These are phyloP conservation scores for Meyerozyma sp. DNA, from an alignment of 1,139 yeast species.

Conservation along the genomic window DNA sequence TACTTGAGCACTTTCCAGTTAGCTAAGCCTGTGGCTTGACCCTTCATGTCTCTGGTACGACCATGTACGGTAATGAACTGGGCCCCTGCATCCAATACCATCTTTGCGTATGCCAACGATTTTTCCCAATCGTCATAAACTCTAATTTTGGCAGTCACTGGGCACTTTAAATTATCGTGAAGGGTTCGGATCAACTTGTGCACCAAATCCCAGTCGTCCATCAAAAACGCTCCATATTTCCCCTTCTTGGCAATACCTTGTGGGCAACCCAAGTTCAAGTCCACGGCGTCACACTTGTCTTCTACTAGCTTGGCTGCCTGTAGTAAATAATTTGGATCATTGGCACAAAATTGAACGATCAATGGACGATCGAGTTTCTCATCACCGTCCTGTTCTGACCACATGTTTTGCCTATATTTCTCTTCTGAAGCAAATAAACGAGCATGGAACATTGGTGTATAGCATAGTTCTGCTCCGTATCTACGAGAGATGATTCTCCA, in stretches of 20 bases:
- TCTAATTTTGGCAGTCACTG: slow-evolving; percentile 94
- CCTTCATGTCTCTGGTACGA: slow-evolving; percentile 94
- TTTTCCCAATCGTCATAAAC: slow-evolving; percentile 83
- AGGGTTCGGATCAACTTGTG: slow-evolving; percentile 63
- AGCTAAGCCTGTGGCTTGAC: slow-evolving; percentile 91
- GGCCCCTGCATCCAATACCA: slow-evolving; percentile 94
- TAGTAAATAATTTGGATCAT: slow-evolving; percentile 81
- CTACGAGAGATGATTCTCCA: slow-evolving; percentile 87
- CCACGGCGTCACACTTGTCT: slow-evolving; percentile 91
- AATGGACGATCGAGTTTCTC: slow-evolving; percentile 66
- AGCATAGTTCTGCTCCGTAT: slow-evolving; percentile 91
- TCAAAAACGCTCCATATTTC: slow-evolving; percentile 87
- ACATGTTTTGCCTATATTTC: slow-evolving; percentile 74
- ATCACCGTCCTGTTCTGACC: slow-evolving; percentile 74
- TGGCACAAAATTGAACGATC: slow-evolving; percentile 93
- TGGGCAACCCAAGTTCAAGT: slow-evolving; percentile 93
- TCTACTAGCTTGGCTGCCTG: slow-evolving; percentile 77
- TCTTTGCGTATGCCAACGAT: slow-evolving; percentile 79
- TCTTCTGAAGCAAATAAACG: slow-evolving; percentile 79
- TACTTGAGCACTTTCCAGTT: slow-evolving; percentile 81
- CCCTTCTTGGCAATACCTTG: slow-evolving; percentile 97
- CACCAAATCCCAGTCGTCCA: slow-evolving; percentile 95
- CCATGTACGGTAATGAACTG: slow-evolving; percentile 95
- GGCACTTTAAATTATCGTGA: slow-evolving; percentile 70
- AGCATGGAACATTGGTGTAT: slow-evolving; percentile 97